These are phyloP conservation scores for Helichrysum umbraculigerum DNA, from an alignment of 129 eudicot species.

Conservation along the genomic window DNA sequence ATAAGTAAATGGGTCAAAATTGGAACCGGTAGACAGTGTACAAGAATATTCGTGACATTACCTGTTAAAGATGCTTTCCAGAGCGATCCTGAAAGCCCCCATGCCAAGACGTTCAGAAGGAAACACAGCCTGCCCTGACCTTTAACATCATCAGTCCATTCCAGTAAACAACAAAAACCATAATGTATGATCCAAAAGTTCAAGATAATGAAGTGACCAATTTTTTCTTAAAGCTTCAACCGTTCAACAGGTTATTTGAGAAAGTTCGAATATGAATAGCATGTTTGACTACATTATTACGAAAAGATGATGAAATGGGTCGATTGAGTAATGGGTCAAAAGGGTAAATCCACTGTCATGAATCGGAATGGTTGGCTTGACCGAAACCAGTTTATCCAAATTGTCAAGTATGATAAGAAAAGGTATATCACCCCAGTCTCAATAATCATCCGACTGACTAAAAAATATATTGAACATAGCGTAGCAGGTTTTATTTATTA, in stretches of 20 bases:
- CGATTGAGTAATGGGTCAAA: too few species aligned
- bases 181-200: background rate
- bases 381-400: background rate
- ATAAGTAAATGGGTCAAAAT: background rate
- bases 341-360: too few species aligned
- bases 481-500: background rate
- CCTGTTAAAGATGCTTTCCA: constrained; percentile 71
- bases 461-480: background rate
- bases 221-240: background rate
- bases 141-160: constrained; percentile 31
- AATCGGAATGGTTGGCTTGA: background rate
- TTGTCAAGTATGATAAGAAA: background rate
- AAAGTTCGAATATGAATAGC: too few species aligned
- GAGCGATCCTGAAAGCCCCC: constrained; percentile 73
- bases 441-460: background rate
- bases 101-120: constrained; percentile 67
- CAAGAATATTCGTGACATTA: constrained; percentile 20
- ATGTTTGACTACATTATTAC: too few species aligned
- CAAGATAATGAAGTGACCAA: background rate
- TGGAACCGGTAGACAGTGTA: background rate
- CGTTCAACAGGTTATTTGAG: background rate
- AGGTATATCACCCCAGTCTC: background rate
- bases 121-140: constrained; percentile 58
- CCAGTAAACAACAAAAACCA: constrained; percentile 24
- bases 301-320: too few species aligned